A percentile compares a stretch with the other conserved stretches of the same genome.
These are phyloP conservation scores for Sphenostylis stenocarpa DNA, from an alignment of 306 rosid genomes.

Conservation along the genomic window DNA sequence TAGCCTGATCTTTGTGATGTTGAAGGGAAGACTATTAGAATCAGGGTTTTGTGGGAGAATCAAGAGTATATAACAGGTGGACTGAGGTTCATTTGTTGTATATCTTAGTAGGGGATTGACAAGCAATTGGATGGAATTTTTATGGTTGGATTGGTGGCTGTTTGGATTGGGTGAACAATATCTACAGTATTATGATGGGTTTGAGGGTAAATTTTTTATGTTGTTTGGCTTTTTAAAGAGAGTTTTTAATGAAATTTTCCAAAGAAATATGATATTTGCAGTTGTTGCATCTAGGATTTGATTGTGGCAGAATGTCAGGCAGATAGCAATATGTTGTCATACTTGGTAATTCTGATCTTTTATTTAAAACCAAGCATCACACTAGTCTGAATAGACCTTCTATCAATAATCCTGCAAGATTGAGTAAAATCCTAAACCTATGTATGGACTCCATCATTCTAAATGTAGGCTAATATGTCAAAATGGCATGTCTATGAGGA, in stretches of 20 bases:
- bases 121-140: background rate
- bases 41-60: constrained; percentile 10
- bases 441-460: background rate
- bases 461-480: background rate
- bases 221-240: background rate
- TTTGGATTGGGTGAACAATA: constrained; percentile 3
- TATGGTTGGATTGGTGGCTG: constrained; percentile 5
- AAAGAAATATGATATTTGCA: background rate
- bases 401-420: background rate
- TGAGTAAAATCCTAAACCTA: background rate
- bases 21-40: background rate
- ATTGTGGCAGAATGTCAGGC: background rate
- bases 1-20: background rate
- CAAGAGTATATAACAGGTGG: background rate
- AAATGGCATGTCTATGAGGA: background rate
- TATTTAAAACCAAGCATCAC: background rate
- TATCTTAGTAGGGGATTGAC: constrained; percentile 18
- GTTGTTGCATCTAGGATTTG: constrained; percentile 11
- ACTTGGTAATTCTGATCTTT: background rate
- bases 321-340: background rate
- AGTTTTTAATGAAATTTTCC: background rate
- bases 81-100: background rate
- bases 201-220: too few relatives aligned
- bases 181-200: background rate
- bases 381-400: background rate